Base-by-base conservation (phyloP, 2,329 filamentous ascomycete genomes). In the Madurella mycetomatis region DNA sequence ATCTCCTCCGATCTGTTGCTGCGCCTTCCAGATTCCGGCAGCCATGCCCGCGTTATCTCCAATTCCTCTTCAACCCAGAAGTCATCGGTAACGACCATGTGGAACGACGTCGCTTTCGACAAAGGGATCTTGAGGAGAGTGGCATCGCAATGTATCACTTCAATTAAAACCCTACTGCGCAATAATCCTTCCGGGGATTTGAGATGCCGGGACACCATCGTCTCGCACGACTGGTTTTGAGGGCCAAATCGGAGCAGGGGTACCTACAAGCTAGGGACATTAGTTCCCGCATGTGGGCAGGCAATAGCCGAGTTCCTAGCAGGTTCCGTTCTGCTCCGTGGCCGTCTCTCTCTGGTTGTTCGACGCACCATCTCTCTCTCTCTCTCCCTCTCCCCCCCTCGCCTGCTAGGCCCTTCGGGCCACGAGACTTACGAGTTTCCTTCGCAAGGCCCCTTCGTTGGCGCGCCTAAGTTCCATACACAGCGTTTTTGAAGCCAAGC, bases 1-100 rank as follows among this genome's bases (percentile, higher is more conserved):
- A 41, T 16, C 17, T 34, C 32, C 45, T 31, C 51, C 51, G 51
- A 53, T 53, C 51, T 43, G 19, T 47, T 25, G 25, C 49, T 49
- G 43, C 41, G 41, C 32, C 49, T 40, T 47, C 18, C 50, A 53
- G 37, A 47, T 47, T 53, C 39, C 43, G 37, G 44, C 50, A 46
- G 49, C 42, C 49, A 43, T 52, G 34, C 43, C 49, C 49, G 49
- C 25, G 43, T 34, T 52, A 47, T 17, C 37, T 41, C 49, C 25
- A 25, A 4, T 25, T 25, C 25, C 25, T 3, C 25, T 25, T 25
- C 25, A 25, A 25, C 25, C 7, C 25, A 25, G 7, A 25, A 25
- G 3, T 7, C 25, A 7, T 25, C 25, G 7, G 25, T 3, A 25
- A 25, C 25, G 25, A 25, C 25, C 25, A 25, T 25, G 4, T 25